A percentile compares a stretch with the other conserved stretches of the same genome.
These are phyloP conservation scores for Capronia epimyces DNA, from an alignment of 2,329 filamentous ascomycete genomes.

Conservation along the genomic window DNA sequence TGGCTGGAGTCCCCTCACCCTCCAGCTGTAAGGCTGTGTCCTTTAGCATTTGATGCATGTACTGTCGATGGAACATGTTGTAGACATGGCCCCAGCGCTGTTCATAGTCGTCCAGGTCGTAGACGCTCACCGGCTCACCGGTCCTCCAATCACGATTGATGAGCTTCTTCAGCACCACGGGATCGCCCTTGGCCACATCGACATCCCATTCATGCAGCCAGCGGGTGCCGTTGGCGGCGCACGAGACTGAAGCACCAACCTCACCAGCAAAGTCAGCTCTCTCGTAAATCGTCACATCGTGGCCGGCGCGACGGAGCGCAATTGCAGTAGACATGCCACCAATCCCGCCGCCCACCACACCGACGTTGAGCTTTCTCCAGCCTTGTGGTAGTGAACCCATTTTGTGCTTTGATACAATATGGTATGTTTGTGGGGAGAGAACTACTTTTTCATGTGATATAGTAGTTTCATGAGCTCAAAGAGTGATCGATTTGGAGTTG, in stretches of 20 bases:
- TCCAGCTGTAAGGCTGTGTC: constrained; percentile 51
- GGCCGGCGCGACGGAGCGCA: constrained; percentile 50
- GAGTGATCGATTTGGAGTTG: too few relatives aligned
- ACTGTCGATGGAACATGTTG: constrained; percentile 64
- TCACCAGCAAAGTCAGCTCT: constrained; percentile 62
- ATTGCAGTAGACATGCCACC: constrained; percentile 50
- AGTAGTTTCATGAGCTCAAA: too few relatives aligned
- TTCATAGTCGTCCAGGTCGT: constrained; percentile 60
- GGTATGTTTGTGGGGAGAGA: too few relatives aligned
- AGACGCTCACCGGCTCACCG: constrained; percentile 60
- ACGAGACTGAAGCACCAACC: constrained; percentile 62
- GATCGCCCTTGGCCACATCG: constrained; percentile 58
- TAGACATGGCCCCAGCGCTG: constrained; percentile 60
- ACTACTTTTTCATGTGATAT: too few relatives aligned
- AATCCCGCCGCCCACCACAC: constrained; percentile 49
- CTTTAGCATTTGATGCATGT: constrained; percentile 64
- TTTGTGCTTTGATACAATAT: too few relatives aligned
- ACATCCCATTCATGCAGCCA: constrained; percentile 66
- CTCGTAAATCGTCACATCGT: constrained; percentile 60
- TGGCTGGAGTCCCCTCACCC: constrained; percentile 51
- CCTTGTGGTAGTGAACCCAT: neutral
- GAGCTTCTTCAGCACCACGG: constrained; percentile 59
- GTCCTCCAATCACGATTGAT: constrained; percentile 68
- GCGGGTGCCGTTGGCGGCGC: constrained; percentile 63
- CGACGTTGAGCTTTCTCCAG: constrained; percentile 31